Base-by-base conservation (phyloP, 73 alveolate species). In the Paraurostyla sp. region DNA sequence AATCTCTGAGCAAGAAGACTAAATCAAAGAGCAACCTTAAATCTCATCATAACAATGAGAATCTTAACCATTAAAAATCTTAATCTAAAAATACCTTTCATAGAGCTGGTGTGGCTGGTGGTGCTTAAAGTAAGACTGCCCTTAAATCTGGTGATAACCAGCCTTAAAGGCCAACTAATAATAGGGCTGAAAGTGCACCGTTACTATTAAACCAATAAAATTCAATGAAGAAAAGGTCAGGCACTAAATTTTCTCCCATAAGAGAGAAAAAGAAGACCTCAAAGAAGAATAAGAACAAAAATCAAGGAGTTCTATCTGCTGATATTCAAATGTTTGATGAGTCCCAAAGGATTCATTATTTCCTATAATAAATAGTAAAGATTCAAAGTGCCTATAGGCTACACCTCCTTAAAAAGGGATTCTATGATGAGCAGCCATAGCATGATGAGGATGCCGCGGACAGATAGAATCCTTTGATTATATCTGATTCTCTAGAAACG, bases 111-210 rank as follows among this genome's bases (percentile, higher is more conserved):
- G n/a, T n/a, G n/a, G n/a, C n/a, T n/a, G n/a, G n/a, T n/a, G n/a
- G n/a, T n/a, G n/a, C n/a, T n/a, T n/a, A n/a, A n/a, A n/a, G n/a
- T n/a, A n/a, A n/a, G n/a, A n/a, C n/a, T n/a, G n/a, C n/a, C n/a
- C n/a, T n/a, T n/a, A n/a, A n/a, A n/a, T n/a, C n/a, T n/a, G n/a
- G n/a, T n/a, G n/a, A n/a, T 18, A 54, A 54, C 30, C 15, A 65
- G 4, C 46, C 32, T 65, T 65, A 40, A 65, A 65, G n/a, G n/a
- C n/a, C n/a, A 65, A 32, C 23, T n/a, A n/a, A 50, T 3, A 51
- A 43, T 11, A 40, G 87, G 16, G 87, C 87, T 6, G 87, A 73
- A 27, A 73, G 87, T 45, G 87, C 87, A 2, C 87, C 87, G 3
- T 50, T 73, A 25, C 7, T 38, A 36, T 22, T 18, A 40, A 65